Conservation (phyloP, 371 early-diverging fungal species). For the Parasitella parasitica region DNA sequence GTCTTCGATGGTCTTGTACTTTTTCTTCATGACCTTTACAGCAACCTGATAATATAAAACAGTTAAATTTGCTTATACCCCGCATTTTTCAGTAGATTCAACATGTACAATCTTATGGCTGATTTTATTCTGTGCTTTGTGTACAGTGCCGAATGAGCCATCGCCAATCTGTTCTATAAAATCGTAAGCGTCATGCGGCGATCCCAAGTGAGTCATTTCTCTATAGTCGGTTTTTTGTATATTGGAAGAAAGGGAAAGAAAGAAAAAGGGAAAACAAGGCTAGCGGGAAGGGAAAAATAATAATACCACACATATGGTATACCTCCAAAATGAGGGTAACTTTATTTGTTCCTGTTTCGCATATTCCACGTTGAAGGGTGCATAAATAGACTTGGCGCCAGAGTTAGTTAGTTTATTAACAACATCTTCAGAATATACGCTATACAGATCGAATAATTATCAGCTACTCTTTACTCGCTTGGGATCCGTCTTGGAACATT, state of each 20-base stretch:
- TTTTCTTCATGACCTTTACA: slow-evolving; percentile 94
- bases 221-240: neutral
- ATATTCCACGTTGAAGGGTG: neutral
- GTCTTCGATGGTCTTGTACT: slow-evolving; percentile 76
- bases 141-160: slow-evolving; percentile 93
- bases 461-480: neutral
- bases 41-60: slow-evolving; percentile 71
- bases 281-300: slow-evolving; percentile 2
- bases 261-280: neutral
- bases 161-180: slow-evolving; percentile 82
- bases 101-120: slow-evolving; percentile 72
- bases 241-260: neutral
- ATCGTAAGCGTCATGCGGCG: slow-evolving; percentile 64
- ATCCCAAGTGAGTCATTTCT: slow-evolving; percentile 38
- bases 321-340: neutral
- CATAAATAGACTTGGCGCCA: neutral
- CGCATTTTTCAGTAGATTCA: neutral
- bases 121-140: slow-evolving; percentile 69
- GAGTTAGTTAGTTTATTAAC: no score
- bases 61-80: neutral
- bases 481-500: neutral
- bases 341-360: neutral
- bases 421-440: no score
- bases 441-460: neutral
- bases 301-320: no score